Base-by-base conservation (phyloP, 1,284 basidiomycete species). In the Porogramme epimiltina region DNA sequence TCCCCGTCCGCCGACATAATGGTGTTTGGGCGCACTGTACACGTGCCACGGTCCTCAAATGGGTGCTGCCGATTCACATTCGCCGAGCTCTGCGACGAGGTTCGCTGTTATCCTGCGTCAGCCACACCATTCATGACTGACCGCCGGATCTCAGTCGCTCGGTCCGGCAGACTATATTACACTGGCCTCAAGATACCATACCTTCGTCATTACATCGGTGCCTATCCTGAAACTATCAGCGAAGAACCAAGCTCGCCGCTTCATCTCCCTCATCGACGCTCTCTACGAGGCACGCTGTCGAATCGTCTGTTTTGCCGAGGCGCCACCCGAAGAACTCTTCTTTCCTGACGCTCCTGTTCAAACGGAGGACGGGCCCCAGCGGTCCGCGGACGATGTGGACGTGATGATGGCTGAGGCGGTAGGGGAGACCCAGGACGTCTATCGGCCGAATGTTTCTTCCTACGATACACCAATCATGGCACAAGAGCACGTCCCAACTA, bases 231-330 rank as follows among this genome's bases (percentile, higher is more conserved):
- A 74, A 13, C 69, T 87, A 3, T 73, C 78, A 11, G 72, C 73
- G 33, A 90, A 89, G 72, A 86, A 90, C 65, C 82, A 89, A 68
- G 87, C 86, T 3, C 70, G 85, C 11, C 72, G 86, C 3, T 79
- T 89, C 65, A 89, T 89, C 63, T 87, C 84, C 13, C 74, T 89
- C 47, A 79, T 89, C 37, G 87, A 89, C 60, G 85, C 87, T 0
- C 70, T 89, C 3, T 84, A 84, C 67, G 73, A 79, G 68, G 67
- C 73, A 6, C 70, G 71, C 18, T 77, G 78, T 51, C 67, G 69
- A 19, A 49, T 79, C 40, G 54, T 79, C 40, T 75, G 75, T 50
- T 61, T 77, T 4, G 81, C 83, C 3, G 76, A 79, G 43, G 69
- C 77, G 0, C 62, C 63, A 2, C 78, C 80, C 2, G 78, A 84